These are phyloP conservation scores for Arthrinium puccinioides DNA, from an alignment of 2,329 filamentous ascomycete genomes.

Conservation along the genomic window DNA sequence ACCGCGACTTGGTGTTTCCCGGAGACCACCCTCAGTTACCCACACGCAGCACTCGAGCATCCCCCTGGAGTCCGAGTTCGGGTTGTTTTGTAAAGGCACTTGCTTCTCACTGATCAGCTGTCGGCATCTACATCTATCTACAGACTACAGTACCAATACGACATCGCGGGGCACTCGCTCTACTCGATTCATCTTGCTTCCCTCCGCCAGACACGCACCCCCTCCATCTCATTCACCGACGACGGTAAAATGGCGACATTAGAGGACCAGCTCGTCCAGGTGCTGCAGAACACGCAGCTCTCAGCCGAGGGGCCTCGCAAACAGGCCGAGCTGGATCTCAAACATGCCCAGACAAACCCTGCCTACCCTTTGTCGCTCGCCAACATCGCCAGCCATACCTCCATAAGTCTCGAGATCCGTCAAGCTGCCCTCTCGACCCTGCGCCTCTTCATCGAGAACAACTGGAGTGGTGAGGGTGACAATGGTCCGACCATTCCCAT, in stretches of 20 bases:
- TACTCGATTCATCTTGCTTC: no score
- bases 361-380: slow-evolving; percentile 75
- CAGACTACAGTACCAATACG: no score
- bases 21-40: no score
- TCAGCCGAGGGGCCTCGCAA: slow-evolving; percentile 69
- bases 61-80: no score
- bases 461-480: slow-evolving; percentile 74
- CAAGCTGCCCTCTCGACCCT: slow-evolving; percentile 77
- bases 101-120: no score
- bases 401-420: slow-evolving; percentile 66
- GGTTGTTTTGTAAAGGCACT: no score
- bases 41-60: no score
- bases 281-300: slow-evolving; percentile 82
- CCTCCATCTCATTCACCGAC: no score
- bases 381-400: slow-evolving; percentile 70
- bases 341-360: slow-evolving; percentile 58
- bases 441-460: slow-evolving; percentile 74
- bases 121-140: no score
- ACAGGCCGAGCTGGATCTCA: slow-evolving; percentile 78
- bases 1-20: no score
- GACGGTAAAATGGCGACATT: slow-evolving; percentile 38
- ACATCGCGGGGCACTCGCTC: no score
- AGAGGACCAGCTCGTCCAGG: slow-evolving; percentile 86
- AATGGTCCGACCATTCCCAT: slow-evolving; percentile 61
- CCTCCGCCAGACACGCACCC: no score